A percentile compares a stretch with the other conserved stretches of the same genome.
These are phyloP conservation scores for Bipolaris oryzae DNA, from an alignment of 2,329 filamentous ascomycete species.

Conservation along the genomic window DNA sequence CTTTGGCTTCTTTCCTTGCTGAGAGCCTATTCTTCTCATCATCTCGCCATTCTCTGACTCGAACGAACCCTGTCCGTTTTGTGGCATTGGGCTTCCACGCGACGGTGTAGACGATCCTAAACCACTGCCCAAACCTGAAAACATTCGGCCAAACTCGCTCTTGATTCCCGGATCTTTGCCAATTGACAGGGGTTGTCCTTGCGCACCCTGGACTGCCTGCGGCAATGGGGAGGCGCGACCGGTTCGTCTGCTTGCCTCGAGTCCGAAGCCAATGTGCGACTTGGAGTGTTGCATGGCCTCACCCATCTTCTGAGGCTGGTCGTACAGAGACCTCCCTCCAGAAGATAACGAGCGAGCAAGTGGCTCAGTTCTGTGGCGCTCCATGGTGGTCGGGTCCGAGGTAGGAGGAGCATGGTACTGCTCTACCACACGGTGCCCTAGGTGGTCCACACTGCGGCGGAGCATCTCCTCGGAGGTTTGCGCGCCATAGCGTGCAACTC, in stretches of 20 bases:
- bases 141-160: conserved; percentile 93
- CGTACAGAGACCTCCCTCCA: conserved; percentile 42
- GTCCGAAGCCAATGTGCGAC: conserved; percentile 72
- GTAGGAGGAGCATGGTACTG: conserved; percentile 49
- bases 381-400: conserved; percentile 45
- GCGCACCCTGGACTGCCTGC: conserved; percentile 91
- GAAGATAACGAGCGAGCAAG: conserved; percentile 45
- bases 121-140: conserved; percentile 84
- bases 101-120: conserved; percentile 64
- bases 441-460: conserved; percentile 42
- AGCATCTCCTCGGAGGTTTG: conserved; percentile 39
- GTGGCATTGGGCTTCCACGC: conserved; percentile 56
- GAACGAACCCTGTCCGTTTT: conserved; percentile 35
- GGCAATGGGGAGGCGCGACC: conserved; percentile 87
- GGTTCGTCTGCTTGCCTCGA: conserved; percentile 78
- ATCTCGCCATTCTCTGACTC: conserved; percentile 40
- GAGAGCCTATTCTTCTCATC: conserved; percentile 45
- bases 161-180: conserved; percentile 88
- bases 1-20: conserved; percentile 51
- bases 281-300: conserved; percentile 66
- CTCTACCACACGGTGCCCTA: conserved; percentile 44
- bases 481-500: conserved; percentile 30
- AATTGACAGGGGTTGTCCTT: conserved; percentile 78
- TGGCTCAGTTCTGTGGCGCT: conserved; percentile 43
- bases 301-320: conserved; percentile 51